Base-by-base conservation (phyloP, 176 grass and related monocot genomes). In the Triticum timopheevii region DNA sequence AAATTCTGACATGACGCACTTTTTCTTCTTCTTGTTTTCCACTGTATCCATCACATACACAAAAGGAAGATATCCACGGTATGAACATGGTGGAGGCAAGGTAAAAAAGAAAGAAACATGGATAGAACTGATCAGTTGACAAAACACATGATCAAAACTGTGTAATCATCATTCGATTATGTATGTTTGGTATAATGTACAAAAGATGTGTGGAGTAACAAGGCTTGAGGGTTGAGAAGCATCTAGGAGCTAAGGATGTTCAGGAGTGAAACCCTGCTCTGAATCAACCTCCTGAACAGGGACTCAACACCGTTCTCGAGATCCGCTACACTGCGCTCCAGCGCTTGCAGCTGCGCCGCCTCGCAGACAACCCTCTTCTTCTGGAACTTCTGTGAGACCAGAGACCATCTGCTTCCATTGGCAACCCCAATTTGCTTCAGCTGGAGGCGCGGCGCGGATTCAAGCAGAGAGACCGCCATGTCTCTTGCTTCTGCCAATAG, bases 161-260 rank as follows among this genome's bases (percentile, higher is more conserved):
- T 85, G 19, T 76, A n/a, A 49, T 68, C 17, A 49, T 68, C 17
- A 7, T 81, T 74, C 2, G 4, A 36, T 44, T 54, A 23, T 73
- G n/a, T 88, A 88, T 73, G 59, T 54, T 75, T 39, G n/a, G 8
- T 24, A 52, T 45, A 67, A 69, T 61, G 13, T 72, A 39, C 59
- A 78, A 52, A 72, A 77, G 19, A 65, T 80, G 16, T 4, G 35
- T 63, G 27, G 23, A 80, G 36, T 61, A 19, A 65, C 35, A 34
- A 16, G 73, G 54, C 66, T 36, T 56, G 19, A 58, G 54, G 7
- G 54, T 22, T 67, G 11, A 52, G 50, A 45, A 69, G 19, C 13
- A 69, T 80, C 80, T 76, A 90, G 6, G 71, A 82, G 85, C 88
- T 90, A 79, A 89, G 80, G 72, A 88, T 86, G 68, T 93, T 93